Base-by-base conservation (phyloP, 1,284 basidiomycete species). In the Cryptococcus jaspeensis region DNA sequence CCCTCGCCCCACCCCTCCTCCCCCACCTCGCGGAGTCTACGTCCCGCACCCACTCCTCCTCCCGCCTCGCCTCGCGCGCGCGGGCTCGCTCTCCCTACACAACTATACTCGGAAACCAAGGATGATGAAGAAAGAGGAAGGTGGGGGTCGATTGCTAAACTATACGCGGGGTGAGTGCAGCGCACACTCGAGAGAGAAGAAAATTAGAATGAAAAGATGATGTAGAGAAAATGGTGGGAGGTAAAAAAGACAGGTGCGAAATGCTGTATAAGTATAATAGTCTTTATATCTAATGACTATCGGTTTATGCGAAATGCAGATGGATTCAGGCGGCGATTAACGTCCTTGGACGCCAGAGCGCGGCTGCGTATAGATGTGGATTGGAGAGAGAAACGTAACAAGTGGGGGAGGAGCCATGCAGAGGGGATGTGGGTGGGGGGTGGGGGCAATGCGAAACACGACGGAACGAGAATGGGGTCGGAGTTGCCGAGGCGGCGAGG, bases 331-430 rank as follows among this genome's bases (percentile, higher is more conserved):
- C 70, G 72, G 62, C 70, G 72, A 55, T 53, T 70, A 54, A 54
- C 62, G 68, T 75, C 73, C 73, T 72, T 66, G 72, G 73, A 75
- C 68, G 61, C 56, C 71, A 75, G 73, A 67, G 73, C 73, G 73
- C 73, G 73, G 73, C 72, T 56, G 53, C 47, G 41, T 28, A 38
- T 60, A 28, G 50, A 52, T 52, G n/a, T n/a, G 23, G 22, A 38
- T 36, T 40, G 41, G 25, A 37, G 49, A 50, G 25, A 35, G 38
- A 50, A 47, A 32, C 5, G 28, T 32, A 9, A 32, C 12, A 25
- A 36, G 37, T 28, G 38, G 16, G 40, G 45, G 45, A 22, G 45
- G 38, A 48, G 36, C 52, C 57, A 55, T 60, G 60, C 49, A 55
- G 48, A 40, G 50, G 46, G 53, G 37, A 46, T 22, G 53, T 8